Evolutionary conservation across 2,329 filamentous ascomycete genomes (phyloP).

Genomic region (Epichloe brachyelytri): DNA sequence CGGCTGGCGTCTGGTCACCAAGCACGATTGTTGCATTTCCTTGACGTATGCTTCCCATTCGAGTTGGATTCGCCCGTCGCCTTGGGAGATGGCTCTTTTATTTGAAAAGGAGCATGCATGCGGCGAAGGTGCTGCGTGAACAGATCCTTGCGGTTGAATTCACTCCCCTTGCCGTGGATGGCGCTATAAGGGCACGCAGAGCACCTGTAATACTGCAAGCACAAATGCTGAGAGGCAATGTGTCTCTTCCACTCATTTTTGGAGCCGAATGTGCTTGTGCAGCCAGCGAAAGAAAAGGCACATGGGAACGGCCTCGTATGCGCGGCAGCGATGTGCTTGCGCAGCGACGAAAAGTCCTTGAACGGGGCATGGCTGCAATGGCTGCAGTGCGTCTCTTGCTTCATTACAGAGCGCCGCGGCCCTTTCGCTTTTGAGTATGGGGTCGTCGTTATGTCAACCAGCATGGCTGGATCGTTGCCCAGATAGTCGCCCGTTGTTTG

Average conservation of each 20-base stretch:
- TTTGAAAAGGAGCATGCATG: slow-evolving; percentile 71
- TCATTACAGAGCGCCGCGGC: slow-evolving; percentile 34
- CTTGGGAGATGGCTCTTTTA: slow-evolving; percentile 42
- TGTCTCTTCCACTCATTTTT: slow-evolving; percentile 99
- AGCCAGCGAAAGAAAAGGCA: slow-evolving; percentile 75
- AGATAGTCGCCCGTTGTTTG: slow-evolving; percentile 26
- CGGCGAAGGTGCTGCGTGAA: slow-evolving; percentile 89
- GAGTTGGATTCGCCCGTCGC: slow-evolving; percentile 43
- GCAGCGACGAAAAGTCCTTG: slow-evolving; percentile 51
- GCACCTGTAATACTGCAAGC: slow-evolving; percentile 51
- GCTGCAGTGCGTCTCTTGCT: slow-evolving; percentile 48
- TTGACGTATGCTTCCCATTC: slow-evolving; percentile 55
- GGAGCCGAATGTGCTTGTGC: slow-evolving; percentile 68
- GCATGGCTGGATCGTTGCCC: slow-evolving; percentile 11
- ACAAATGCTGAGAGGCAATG: slow-evolving; percentile 79
- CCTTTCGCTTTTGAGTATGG: slow-evolving; percentile 26
- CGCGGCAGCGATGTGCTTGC: slow-evolving; percentile 54
- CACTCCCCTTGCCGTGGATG: slow-evolving; percentile 45
- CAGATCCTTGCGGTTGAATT: slow-evolving; percentile 90
- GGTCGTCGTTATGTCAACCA: slow-evolving; percentile 12
- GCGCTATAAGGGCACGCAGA: slow-evolving; percentile 44
- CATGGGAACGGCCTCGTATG: slow-evolving; percentile 71
- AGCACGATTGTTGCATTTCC: slow-evolving; percentile 62
- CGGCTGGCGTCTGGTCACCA: slow-evolving; percentile 53
- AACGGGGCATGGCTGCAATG: slow-evolving; percentile 53